A percentile compares a stretch with the other conserved stretches of the same genome.
Evolutionary conservation across 768 basidiomycete genomes (phyloP).

Genomic region (Crepidotus variabilis): DNA sequence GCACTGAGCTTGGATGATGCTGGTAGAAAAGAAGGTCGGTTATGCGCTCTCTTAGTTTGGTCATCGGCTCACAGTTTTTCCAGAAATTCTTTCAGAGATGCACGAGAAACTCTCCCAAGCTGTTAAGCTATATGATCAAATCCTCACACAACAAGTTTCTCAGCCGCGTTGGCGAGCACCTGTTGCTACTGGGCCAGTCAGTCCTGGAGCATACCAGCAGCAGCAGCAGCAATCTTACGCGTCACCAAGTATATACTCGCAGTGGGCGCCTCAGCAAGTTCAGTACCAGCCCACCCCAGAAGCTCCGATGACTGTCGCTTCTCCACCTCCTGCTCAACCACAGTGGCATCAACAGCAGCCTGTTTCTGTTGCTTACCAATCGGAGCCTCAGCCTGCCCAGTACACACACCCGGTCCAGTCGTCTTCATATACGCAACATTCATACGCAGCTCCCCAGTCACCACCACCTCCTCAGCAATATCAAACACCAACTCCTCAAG

Average conservation of each 20-base stretch:
- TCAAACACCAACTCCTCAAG: conserved; percentile 21
- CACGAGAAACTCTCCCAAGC: conserved; percentile 91
- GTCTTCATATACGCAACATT: neutral
- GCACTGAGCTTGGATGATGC: conserved; percentile 83
- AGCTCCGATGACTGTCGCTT: neutral
- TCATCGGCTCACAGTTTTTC: neutral
- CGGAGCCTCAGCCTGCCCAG: conserved; percentile 7
- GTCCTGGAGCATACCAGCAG: conserved; percentile 13
- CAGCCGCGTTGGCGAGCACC: conserved; percentile 61
- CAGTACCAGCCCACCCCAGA: neutral
- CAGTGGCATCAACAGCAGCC: conserved; percentile 12
- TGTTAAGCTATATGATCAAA: conserved; percentile 85
- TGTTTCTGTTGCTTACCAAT: conserved; percentile 4
- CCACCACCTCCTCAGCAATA: conserved; percentile 19
- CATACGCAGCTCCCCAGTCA: conserved; percentile 19
- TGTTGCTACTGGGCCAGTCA: conserved; percentile 22
- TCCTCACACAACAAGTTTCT: conserved; percentile 80
- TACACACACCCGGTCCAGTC: neutral
- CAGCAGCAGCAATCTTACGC: conserved; percentile 8
- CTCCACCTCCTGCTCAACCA: conserved; percentile 9
- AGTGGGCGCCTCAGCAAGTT: neutral
- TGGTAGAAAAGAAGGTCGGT: conserved; percentile 76
- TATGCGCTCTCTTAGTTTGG: neutral
- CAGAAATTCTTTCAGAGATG: conserved; percentile 90
- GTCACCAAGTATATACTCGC: neutral